phyloP scores from a whole-genome alignment of 768 basidiomycete genomes.

The Piloderma croceum region DNA sequence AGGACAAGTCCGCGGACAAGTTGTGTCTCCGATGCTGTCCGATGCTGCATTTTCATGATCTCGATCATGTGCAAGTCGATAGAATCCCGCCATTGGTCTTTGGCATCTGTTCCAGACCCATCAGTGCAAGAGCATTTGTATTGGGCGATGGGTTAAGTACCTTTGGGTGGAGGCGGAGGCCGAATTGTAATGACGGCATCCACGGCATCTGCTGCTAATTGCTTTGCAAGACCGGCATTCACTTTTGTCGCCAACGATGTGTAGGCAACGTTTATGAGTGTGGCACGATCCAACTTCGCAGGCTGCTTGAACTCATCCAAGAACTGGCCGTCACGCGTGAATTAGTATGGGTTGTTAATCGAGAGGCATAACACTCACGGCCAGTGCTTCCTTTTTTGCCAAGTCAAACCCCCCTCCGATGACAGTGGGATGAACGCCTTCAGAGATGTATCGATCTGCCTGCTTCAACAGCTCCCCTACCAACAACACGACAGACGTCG shows the following conservation, averaged over 20 bases:
- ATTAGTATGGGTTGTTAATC: conserved; percentile 8
- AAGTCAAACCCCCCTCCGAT: conserved; percentile 94
- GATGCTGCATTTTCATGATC: conserved; percentile 99
- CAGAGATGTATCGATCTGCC: conserved; percentile 94
- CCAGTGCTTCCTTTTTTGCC: conserved; percentile 92
- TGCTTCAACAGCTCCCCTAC: conserved; percentile 96
- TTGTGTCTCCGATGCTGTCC: conserved; percentile 95
- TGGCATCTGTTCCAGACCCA: conserved; percentile 37
- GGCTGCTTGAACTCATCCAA: conserved; percentile 84
- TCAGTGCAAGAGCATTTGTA: background rate
- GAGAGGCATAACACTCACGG: conserved; percentile 44
- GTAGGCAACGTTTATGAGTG: conserved; percentile 87
- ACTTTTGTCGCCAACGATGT: conserved; percentile 97
- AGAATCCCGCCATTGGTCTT: conserved; percentile 74
- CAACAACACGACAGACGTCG: conserved; percentile 92
- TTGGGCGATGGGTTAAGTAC: conserved; percentile 30
- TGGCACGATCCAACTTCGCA: conserved; percentile 77
- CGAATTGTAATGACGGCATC: conserved; percentile 91
- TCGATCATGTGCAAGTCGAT: conserved; percentile 99
- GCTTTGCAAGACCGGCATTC: conserved; percentile 71
- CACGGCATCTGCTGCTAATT: conserved; percentile 88
- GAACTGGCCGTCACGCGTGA: conserved; percentile 53
- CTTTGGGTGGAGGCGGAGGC: conserved; percentile 56
- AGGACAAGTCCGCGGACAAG: conserved; percentile 92
- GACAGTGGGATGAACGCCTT: conserved; percentile 97